Conservation (phyloP, 768 basidiomycete genomes). For the Hericium rajendrae region DNA sequence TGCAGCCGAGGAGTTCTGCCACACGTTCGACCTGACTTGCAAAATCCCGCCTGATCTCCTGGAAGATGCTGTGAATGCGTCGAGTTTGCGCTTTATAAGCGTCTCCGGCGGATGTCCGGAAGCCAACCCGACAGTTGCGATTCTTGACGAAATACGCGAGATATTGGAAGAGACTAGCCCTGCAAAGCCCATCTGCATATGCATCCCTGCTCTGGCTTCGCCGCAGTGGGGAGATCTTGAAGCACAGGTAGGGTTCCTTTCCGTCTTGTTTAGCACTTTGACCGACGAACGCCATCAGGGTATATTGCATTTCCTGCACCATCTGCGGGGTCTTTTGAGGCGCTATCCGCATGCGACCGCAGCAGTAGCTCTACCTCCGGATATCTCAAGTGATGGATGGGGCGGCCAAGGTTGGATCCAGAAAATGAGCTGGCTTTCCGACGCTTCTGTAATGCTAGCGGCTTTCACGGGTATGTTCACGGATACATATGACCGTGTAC, state of each 20-base stretch:
- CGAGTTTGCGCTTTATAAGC: not conserved
- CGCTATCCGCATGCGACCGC: constrained; percentile 52
- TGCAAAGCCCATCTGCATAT: constrained; percentile 8
- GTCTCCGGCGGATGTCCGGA: not conserved
- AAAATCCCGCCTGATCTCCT: constrained; percentile 35
- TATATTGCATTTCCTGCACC: constrained; percentile 63
- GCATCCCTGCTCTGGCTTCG: constrained; percentile 19
- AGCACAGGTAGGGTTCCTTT: constrained; percentile 36
- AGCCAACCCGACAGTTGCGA: constrained; percentile 9
- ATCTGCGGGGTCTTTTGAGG: constrained; percentile 52
- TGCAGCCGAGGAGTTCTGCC: constrained; percentile 48
- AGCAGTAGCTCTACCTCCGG: constrained; percentile 56
- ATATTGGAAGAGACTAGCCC: constrained; percentile 15
- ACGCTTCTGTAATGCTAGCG: constrained; percentile 62
- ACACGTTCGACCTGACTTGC: constrained; percentile 62
- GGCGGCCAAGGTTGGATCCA: constrained; percentile 64
- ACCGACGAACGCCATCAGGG: constrained; percentile 32
- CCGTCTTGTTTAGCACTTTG: not conserved
- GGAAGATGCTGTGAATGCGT: too few species aligned
- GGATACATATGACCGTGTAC: not conserved
- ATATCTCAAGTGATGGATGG: constrained; percentile 49
- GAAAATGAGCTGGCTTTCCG: constrained; percentile 71
- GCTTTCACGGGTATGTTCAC: constrained; percentile 63
- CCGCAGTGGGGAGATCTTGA: constrained; percentile 60
- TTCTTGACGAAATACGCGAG: constrained; percentile 24